Evolutionary conservation across 495 filamentous ascomycete species (phyloP).

Genomic region (Aspergillus conjunctus): DNA sequence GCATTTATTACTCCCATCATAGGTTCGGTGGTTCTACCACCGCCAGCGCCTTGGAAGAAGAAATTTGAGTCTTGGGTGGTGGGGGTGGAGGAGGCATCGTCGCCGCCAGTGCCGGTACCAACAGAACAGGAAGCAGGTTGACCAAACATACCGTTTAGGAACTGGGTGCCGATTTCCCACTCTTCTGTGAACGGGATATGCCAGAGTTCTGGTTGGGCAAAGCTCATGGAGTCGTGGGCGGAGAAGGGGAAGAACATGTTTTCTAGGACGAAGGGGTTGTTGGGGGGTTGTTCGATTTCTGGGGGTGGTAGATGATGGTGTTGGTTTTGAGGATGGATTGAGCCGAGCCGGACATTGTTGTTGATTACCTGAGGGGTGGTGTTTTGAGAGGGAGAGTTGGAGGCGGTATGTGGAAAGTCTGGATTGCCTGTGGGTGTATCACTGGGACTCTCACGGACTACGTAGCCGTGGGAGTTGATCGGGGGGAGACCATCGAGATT

Average conservation of each 20-base stretch:
- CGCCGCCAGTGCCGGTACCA: slow-evolving; percentile 3
- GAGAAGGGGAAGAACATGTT: slow-evolving; percentile 32
- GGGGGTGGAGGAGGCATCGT: too few relatives aligned
- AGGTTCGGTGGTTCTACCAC: too few relatives aligned
- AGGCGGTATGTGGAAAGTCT: background rate
- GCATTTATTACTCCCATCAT: too few relatives aligned
- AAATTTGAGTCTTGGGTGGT: too few relatives aligned
- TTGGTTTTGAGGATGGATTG: background rate
- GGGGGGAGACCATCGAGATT: slow-evolving; percentile 42
- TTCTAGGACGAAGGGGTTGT: slow-evolving; percentile 18
- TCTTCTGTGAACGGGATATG: slow-evolving; percentile 42
- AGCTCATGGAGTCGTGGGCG: slow-evolving; percentile 20
- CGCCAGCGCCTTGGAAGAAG: too few relatives aligned
- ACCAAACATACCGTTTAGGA: slow-evolving; percentile 37
- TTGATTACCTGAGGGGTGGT: background rate
- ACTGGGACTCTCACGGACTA: slow-evolving; percentile 38
- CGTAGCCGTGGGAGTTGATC: slow-evolving; percentile 44
- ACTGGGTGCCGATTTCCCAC: slow-evolving; percentile 39
- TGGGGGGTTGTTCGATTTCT: slow-evolving; percentile 13
- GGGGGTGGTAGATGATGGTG: slow-evolving; percentile 1
- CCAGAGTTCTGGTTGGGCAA: slow-evolving; percentile 40
- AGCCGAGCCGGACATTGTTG: background rate
- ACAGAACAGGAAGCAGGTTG: slow-evolving; percentile 10
- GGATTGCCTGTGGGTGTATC: slow-evolving; percentile 7
- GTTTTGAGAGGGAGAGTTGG: background rate